Conservation (phyloP, 257 asterid species). For the Leptodermis oblonga region DNA sequence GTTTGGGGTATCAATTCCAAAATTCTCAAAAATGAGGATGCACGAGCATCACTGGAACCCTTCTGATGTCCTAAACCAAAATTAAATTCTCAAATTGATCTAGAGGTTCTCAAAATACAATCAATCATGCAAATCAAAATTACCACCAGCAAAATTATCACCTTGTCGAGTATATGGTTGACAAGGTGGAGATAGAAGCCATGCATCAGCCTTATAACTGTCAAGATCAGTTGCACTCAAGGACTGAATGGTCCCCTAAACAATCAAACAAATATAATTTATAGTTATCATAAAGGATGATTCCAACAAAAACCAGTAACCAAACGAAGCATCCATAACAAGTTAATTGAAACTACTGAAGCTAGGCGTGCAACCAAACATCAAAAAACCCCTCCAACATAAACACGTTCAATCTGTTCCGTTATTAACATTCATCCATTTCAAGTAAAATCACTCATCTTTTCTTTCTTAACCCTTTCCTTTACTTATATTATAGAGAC, state of each 20-base stretch:
- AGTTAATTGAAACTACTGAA: background rate
- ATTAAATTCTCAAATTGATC: conserved; percentile 18
- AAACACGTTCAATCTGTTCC: no score
- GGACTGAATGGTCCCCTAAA: conserved; percentile 91
- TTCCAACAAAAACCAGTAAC: background rate
- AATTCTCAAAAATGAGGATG: conserved; percentile 75
- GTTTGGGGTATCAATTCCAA: conserved; percentile 75
- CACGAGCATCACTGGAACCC: conserved; percentile 92
- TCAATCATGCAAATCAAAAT: background rate
- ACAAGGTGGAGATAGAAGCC: conserved; percentile 98
- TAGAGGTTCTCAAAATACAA: background rate
- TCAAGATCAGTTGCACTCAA: conserved; percentile 82
- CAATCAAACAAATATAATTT: conserved; percentile 21
- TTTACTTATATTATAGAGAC: background rate
- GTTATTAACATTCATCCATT: no score
- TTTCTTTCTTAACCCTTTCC: background rate
- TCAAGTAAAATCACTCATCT: no score
- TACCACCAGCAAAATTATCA: conserved; percentile 21
- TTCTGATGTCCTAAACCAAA: conserved; percentile 76
- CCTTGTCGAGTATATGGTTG: conserved; percentile 99
- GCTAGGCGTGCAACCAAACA: background rate
- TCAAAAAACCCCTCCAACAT: no score
- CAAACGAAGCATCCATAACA: background rate
- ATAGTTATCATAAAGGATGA: conserved; percentile 13
- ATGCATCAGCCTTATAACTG: conserved; percentile 62